Base-by-base conservation (phyloP, 148 eudicot species). In the Diospyros kaki region DNA sequence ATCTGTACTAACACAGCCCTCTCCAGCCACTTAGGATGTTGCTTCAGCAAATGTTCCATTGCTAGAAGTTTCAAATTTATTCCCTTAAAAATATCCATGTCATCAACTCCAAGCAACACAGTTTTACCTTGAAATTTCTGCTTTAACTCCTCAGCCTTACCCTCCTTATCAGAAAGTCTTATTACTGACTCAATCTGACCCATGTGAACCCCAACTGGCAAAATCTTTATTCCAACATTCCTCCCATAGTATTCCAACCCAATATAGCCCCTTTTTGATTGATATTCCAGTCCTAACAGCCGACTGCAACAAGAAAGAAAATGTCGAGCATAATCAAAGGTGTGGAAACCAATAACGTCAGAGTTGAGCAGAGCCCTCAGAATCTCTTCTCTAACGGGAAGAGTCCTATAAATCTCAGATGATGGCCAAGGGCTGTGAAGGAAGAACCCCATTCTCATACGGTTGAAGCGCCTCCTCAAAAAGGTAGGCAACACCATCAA, bases 281-380 rank as follows among this genome's bases (percentile, higher is more conserved):
- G 81, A 70, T 81, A 81, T 54, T 77, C 84, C 66, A 81, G 69
- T 45, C 84, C 84, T 53, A 81, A 73, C 84, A 81, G 73, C 28
- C 84, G 77, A 66, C 84, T 81, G 64, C 84, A 81, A 69, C 80
- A 81, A 68, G 84, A 81, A 44, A 81, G 81, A 62, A 81, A 81
- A 81, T 81, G 84, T 12, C 84, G 68, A 38, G 84, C 84, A 74
- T 81, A 81, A 74, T 81, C 84, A 43, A 81, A 81, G 48, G 84
- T 81, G 74, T 81, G 84, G 61, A 81, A 81, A 69, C 84, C 84
- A 41, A 81, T 77, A 62, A 81, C 78, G 71, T 81, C 84, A 41
- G 75, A 73, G 67, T 81, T 81, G 28, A 81, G 84, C 42, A 81
- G 66, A 64, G 84, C 84, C 69, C 74, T 81, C 11, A 81, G 62